Base-by-base conservation (phyloP, 1,139 yeast species). In the Geotrichum australiense region DNA sequence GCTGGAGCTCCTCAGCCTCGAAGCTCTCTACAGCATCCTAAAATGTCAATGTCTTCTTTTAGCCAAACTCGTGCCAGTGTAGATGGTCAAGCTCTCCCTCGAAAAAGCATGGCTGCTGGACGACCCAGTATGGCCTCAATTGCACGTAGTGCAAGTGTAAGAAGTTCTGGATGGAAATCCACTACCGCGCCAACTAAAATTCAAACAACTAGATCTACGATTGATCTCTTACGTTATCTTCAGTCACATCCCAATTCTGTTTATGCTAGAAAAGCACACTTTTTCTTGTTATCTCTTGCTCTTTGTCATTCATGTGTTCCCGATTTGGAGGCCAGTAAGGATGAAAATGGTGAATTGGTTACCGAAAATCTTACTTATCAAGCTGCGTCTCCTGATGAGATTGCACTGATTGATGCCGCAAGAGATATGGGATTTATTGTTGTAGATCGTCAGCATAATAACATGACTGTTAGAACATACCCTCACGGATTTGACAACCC, bases 341-440 rank as follows among this genome's bases (percentile, higher is more conserved):
- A 46, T 16, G 54, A 39, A 7, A 50, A 61, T 14, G 64, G 62
- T 1, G 65, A 60, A 3, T 67, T 62, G 8, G 80, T 73, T 37
- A 74, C 67, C 19, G 66, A 66, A 25, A 42, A 46, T 20, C 73
- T 87, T 16, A 76, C 74, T 37, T 93, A 89, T 54, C 96, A 87
- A 58, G 86, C 97, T 0, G 79, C 97, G 0, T 89, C 97, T 0
- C 98, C 98, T 0, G 98, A 91, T 65, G 99, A 91, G 59, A 63
- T 89, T 42, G 98, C 99, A 0, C 68, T 91, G 31, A 91, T 91
- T 2, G 78, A 82, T 45, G 98, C 97, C 1, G 98, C 98, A 0
- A 71, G 95, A 51, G 98, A 91, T 58, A 70, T 91, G 68, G 98
- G 98, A 0, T 93, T 70, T 59, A 79, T 89, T 21, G 81, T 87